A percentile compares a stretch with the other conserved stretches of the same genome.
Evolutionary conservation across 2,329 filamentous ascomycete species (phyloP).

Genomic region (Colletotrichum lindemuthianum): DNA sequence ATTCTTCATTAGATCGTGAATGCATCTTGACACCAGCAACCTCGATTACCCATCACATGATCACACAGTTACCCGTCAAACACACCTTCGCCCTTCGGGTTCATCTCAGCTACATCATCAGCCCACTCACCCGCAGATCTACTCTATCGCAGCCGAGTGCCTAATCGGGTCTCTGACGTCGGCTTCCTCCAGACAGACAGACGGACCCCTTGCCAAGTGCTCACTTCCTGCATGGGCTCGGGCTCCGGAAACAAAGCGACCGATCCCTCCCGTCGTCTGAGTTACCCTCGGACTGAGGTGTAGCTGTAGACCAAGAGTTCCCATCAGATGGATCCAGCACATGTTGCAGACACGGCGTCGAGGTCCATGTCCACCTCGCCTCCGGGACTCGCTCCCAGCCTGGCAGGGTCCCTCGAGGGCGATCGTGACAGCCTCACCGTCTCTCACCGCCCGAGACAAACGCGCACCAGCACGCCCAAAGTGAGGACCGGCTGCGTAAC

Average conservation of each 20-base stretch:
- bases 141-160: neutral
- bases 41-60: neutral
- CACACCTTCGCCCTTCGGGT: too few relatives aligned
- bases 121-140: neutral
- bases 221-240: constrained; percentile 18
- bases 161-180: constrained; percentile 1
- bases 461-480: constrained; percentile 36
- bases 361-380: neutral
- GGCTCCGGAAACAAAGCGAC: constrained; percentile 15
- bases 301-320: neutral
- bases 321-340: constrained; percentile 28
- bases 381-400: constrained; percentile 5
- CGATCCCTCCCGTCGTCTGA: constrained; percentile 16
- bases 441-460: constrained; percentile 27
- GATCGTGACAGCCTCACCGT: neutral
- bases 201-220: constrained; percentile 15
- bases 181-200: neutral
- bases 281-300: constrained; percentile 11
- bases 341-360: constrained; percentile 28
- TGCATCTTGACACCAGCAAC: neutral
- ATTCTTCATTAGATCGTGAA: neutral
- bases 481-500: constrained; percentile 37
- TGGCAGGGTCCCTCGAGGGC: constrained; percentile 19
- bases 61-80: too few relatives aligned
- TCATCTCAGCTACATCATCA: neutral